Base-by-base conservation (phyloP, 257 asterid genomes). In the Nicotiana undulata region DNA sequence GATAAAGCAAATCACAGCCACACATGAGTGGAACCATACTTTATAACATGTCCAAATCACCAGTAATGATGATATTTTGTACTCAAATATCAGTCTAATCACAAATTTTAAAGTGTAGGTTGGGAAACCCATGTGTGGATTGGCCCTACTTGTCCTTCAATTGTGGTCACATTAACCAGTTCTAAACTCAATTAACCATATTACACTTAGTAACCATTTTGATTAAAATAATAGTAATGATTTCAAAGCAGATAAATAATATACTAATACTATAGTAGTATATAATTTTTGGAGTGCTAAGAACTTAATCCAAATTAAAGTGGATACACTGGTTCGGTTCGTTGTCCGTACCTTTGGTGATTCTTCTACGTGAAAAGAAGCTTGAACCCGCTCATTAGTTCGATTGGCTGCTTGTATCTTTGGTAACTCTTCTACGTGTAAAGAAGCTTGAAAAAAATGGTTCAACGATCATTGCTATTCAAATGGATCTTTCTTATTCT, bases 61-160 rank as follows among this genome's bases (percentile, higher is more conserved):
- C 49, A 17, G 84, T 63, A 87, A 88, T 88, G 86, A 90, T 90
- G 81, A 79, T 29, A 44, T 67, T 46, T 63, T 65, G 66, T 70
- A 53, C 64, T 63, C 37, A 81, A 82, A 75, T 82, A 86, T 82
- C 81, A 55, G 18, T 34, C 6, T 8, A 83, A 72, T 75, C 65
- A 18, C 59, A 60, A 68, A 79, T 34, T 65, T 67, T 37, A 10
- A 2, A 67, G 76, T 37, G 12, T 67, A 9, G 29, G 76, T 63
- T 72, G 52, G 84, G 85, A 82, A 84, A 79, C 85, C 89, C 94
- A 90, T 86, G 94, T 88, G 90, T 86, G 82, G 84, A 65, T 86
- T 60, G 91, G 88, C 61, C 91, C 89, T 82, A 87, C 91, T 34
- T 44, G 81, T 82, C 76, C 82, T 81, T 31, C 80, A 75, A 26